Base-by-base conservation (phyloP, 305 asterid species). In the Fraxinus sp. region DNA sequence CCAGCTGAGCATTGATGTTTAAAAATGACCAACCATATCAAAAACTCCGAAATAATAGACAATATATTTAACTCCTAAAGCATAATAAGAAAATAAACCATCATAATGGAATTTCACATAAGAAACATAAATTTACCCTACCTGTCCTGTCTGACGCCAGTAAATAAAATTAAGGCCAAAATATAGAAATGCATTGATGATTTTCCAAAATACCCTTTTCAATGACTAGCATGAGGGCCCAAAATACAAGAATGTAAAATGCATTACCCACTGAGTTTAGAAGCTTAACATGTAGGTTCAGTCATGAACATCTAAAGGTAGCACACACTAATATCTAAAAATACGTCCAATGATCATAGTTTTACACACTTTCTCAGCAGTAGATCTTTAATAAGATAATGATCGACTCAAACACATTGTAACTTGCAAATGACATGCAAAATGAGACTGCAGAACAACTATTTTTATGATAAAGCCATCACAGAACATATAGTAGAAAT, bases 1-100 rank as follows among this genome's bases (percentile, higher is more conserved):
- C 88, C 90, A 66, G 70, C 85, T 35, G n/a, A 14, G 77, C 36
- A 33, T 64, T 75, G 78, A 72, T 26, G 26, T 62, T 80, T 83
- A 68, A 83, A 64, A 71, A 81, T 28, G 77, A 77, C 82, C 86
- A 85, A 86, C 83, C 87, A 83, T 81, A 81, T 76, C 81, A 59
- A 74, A 84, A 35, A 30, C 30, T 74, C 41, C 1, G 11, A 18
- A 35, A 70, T 1, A 16, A 81, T 52, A 20, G 72, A 46, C 75
- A 70, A 22, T 66, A 4, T 24, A 77, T 20, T 64, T 1, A 68
- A 75, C 87, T 41, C 83, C 72, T 36, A 52, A 66, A 72, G 70
- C 80, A 24, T 66, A 9, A 66, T 8, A 9, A 66, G 73, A 10
- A 66, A 66, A 66, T 10, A 66, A 66, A 24, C 73, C 16, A 10